phyloP scores from a whole-genome alignment of 768 basidiomycete species.

The Tylopilus sp. region DNA sequence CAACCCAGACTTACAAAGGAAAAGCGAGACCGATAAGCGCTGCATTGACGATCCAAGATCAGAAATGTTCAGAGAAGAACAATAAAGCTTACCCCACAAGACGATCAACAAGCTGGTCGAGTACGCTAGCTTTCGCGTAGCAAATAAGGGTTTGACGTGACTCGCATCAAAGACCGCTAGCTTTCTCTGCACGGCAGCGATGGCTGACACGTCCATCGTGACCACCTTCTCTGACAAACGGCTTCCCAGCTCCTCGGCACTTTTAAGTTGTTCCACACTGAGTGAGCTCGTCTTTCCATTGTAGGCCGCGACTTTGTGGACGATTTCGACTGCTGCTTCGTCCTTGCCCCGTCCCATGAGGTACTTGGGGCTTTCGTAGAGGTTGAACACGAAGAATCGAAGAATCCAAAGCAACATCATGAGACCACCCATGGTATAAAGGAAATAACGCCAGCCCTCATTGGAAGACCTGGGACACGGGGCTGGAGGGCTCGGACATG shows the following conservation, averaged over 20 bases:
- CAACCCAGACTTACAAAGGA: slow-evolving; percentile 47
- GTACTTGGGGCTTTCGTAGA: slow-evolving; percentile 70
- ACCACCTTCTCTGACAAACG: slow-evolving; percentile 8
- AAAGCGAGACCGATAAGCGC: slow-evolving; percentile 77
- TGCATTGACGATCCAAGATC: slow-evolving; percentile 22
- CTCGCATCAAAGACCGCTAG: slow-evolving; percentile 36
- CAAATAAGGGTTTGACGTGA: slow-evolving; percentile 49
- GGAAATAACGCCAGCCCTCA: slow-evolving; percentile 73
- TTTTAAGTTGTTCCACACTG: slow-evolving; percentile 47
- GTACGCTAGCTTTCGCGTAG: slow-evolving; percentile 46
- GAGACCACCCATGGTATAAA: slow-evolving; percentile 69
- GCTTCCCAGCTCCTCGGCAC: slow-evolving; percentile 11
- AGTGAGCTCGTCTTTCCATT: slow-evolving; percentile 52
- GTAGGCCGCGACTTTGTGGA: slow-evolving; percentile 58
- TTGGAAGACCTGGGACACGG: slow-evolving; percentile 55
- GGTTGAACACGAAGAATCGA: slow-evolving; percentile 63
- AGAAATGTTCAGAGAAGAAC: not conserved
- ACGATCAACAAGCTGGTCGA: slow-evolving; percentile 49
- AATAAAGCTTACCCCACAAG: slow-evolving; percentile 43
- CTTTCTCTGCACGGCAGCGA: slow-evolving; percentile 39
- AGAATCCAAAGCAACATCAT: slow-evolving; percentile 60
- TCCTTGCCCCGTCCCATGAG: slow-evolving; percentile 68
- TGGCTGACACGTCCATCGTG: slow-evolving; percentile 34
- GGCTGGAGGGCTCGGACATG: slow-evolving; percentile 48
- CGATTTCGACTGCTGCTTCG: slow-evolving; percentile 54